Percentiles rank a stretch among this genome's conserved stretches.
Evolutionary conservation across 108 stramenopile species (phyloP).

Genomic region (Conticribra guillardii): DNA sequence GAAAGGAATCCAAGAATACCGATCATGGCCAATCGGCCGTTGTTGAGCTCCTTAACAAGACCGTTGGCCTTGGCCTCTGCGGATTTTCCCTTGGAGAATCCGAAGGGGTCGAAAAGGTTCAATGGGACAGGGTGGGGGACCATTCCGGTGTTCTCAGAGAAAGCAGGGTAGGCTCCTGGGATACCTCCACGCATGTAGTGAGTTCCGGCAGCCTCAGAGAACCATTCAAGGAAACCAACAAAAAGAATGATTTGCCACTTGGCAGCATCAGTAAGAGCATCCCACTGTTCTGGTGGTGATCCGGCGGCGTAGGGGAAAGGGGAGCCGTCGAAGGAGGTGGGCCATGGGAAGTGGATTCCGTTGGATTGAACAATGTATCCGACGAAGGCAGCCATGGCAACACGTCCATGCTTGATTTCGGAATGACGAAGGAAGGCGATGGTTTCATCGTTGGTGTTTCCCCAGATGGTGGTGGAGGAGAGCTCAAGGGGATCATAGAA

Average conservation of each 20-base stretch:
- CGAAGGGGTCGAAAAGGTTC: conserved; percentile 75
- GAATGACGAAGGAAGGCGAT: conserved; percentile 78
- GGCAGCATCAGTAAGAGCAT: conserved; percentile 76
- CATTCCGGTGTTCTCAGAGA: conserved; percentile 48
- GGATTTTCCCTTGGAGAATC: conserved; percentile 56
- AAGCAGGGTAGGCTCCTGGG: conserved; percentile 73
- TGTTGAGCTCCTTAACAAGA: conserved; percentile 73
- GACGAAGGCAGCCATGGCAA: conserved; percentile 77
- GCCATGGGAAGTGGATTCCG: conserved; percentile 71
- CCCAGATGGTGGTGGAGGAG: conserved; percentile 72
- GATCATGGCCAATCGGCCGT: conserved; percentile 77
- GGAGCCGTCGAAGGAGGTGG: conserved; percentile 47
- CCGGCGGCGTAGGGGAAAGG: conserved; percentile 60
- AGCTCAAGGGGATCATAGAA: conserved; percentile 82
- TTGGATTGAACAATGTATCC: conserved; percentile 82
- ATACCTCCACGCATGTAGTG: conserved; percentile 85
- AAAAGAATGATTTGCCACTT: conserved; percentile 91
- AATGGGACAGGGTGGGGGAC: conserved; percentile 85
- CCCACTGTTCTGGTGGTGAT: conserved; percentile 80
- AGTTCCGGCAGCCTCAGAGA: conserved; percentile 64
- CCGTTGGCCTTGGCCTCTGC: conserved; percentile 72
- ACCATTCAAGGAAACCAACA: conserved; percentile 82
- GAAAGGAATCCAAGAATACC: conserved; percentile 81
- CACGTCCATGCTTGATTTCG: conserved; percentile 86
- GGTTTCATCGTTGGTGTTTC: conserved; percentile 63